Evolutionary conservation across 176 grass and related monocot species (phyloP), one percentile per base, ranked within the genome.

Genomic region (Phoenix dactylifera): DNA sequence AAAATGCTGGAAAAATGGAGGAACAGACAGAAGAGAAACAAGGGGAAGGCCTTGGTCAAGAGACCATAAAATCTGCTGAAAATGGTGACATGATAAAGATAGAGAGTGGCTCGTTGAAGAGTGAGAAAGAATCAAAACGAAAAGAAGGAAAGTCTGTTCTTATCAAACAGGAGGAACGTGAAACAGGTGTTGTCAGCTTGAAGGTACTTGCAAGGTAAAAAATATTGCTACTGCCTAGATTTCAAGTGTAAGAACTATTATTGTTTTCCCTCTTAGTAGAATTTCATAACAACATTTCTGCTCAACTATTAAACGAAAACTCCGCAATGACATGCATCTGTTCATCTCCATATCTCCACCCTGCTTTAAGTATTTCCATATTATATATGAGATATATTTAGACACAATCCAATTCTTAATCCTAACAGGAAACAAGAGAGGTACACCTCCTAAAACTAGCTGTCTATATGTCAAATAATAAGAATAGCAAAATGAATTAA

Each of bases 1-100:
- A 98, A 89, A 98, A 98, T 77, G 93, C 93, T 79, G 93, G 93
- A 55, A 98, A 98, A 82, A 88, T 98, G 93, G 93, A 98, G 59
- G 93, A 98, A 76, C 82, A 98, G 54, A 66, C 62, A n/a, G 84
- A 98, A 71, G 93, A 92, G 52, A 87, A 87, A 66, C 32, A 67
- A 7, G 88, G 64, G 56, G 87, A 89, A 74, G 85, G 23, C 44
- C 82, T 77, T 69, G 24, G 39, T 56, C 44, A 32, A 52, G 79
- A 79, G 29, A 55, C 52, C 63, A 52, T 24, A 67, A 86, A 98
- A 54, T 32, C 71, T 48, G 72, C 74, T 68, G 79, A 75, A 68
- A 87, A 92, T 72, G 83, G 80, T 15, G 73, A 68, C 5, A 18
- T 54, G 50, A 49, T 59, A 64, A 69, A 63, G 39, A 76, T 48